phyloP scores from a whole-genome alignment of 495 filamentous ascomycete species.

The Lasiosphaeriaceae sp. region DNA sequence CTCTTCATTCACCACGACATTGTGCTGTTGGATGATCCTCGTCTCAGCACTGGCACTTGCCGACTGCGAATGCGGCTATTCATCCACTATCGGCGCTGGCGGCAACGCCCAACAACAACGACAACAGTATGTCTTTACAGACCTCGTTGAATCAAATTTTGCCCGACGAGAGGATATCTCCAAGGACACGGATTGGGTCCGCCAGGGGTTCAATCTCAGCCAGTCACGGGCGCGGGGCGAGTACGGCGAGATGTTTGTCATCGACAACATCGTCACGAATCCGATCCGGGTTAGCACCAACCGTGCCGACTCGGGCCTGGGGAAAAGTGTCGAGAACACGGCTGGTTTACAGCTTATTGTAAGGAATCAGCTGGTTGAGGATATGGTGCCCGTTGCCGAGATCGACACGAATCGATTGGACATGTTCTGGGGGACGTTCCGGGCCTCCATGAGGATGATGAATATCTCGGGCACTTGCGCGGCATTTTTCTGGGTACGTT shows the following conservation, averaged over 20 bases:
- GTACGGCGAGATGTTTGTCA: conserved; percentile 59
- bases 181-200: conserved; percentile 53
- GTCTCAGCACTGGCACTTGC: conserved; percentile 25
- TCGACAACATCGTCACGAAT: conserved; percentile 53
- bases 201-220: conserved; percentile 61
- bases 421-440: conserved; percentile 61
- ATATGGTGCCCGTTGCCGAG: conserved; percentile 58
- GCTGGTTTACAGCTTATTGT: conserved; percentile 58
- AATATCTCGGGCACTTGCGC: conserved; percentile 60
- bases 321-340: background rate
- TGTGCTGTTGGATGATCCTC: background rate
- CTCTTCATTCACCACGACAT: background rate
- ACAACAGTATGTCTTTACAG: conserved; percentile 53
- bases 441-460: conserved; percentile 61
- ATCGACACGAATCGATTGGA: conserved; percentile 54
- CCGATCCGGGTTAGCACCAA: conserved; percentile 36
- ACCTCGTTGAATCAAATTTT: conserved; percentile 68
- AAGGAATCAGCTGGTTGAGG: conserved; percentile 39
- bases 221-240: conserved; percentile 50
- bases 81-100: background rate
- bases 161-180: conserved; percentile 47
- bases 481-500: conserved; percentile 72
- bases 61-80: conserved; percentile 71
- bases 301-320: conserved; percentile 30
- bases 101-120: conserved; percentile 32